Percentiles rank a stretch among this genome's conserved stretches.
These are phyloP conservation scores for Colletotrichum salicis DNA, from an alignment of 2,329 filamentous ascomycete genomes.

Conservation along the genomic window DNA sequence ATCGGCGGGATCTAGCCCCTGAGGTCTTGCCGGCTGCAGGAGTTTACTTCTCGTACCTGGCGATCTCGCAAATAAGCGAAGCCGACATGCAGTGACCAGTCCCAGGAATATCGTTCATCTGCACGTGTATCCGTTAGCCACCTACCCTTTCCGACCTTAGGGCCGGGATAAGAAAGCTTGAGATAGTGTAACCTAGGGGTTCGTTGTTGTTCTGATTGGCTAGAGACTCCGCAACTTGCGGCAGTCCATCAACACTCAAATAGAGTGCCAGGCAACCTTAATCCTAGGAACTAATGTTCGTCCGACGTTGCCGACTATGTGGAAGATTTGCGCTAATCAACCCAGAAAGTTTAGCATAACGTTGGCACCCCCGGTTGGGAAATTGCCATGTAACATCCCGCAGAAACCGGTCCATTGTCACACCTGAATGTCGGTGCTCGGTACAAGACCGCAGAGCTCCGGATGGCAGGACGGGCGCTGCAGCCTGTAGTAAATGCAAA, in stretches of 20 bases:
- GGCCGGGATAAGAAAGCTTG: not conserved
- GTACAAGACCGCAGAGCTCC: not conserved
- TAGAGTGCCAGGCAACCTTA: slow-evolving; percentile 7
- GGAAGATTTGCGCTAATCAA: not conserved
- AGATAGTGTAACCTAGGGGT: not conserved
- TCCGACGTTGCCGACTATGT: not conserved
- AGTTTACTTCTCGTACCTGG: not conserved
- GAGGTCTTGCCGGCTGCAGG: not conserved
- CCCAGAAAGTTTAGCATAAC: not conserved
- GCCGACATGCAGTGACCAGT: not conserved
- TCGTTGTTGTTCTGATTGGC: not conserved
- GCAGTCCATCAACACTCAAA: slow-evolving; percentile 2
- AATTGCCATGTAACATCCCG: not conserved
- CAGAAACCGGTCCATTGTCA: not conserved
- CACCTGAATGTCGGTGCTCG: not conserved
- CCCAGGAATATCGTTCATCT: not conserved
- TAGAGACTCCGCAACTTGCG: not conserved
- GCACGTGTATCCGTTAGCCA: not conserved
- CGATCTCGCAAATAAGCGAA: not conserved
- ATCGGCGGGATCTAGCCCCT: not conserved
- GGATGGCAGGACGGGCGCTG: not conserved
- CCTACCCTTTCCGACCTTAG: not conserved
- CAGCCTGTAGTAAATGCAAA: not conserved
- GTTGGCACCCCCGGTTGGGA: not conserved
- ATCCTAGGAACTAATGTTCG: not conserved